A percentile compares a stretch with the other conserved stretches of the same genome.
Conservation (phyloP, 352 stramenopile species). For the Phytophthora fragariae region DNA sequence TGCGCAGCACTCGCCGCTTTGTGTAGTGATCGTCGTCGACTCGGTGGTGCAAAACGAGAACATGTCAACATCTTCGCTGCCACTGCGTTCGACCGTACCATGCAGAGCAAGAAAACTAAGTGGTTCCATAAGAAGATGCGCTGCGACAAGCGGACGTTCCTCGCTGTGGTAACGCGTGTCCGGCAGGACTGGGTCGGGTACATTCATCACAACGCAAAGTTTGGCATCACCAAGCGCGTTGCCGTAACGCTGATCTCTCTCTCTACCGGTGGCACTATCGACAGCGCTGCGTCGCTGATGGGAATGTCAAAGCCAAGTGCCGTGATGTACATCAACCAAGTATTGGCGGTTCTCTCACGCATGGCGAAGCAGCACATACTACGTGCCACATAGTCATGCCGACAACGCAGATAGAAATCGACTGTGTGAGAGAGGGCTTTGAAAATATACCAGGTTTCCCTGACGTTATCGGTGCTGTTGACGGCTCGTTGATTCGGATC, state of each 20-base stretch:
- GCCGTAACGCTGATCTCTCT: not conserved
- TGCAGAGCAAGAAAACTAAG: constrained; percentile 16
- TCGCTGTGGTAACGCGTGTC: not conserved
- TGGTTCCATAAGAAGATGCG: constrained; percentile 18
- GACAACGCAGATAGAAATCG: not conserved
- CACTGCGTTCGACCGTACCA: constrained; percentile 3
- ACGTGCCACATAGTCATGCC: not conserved
- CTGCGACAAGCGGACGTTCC: constrained; percentile 16
- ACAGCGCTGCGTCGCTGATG: not conserved
- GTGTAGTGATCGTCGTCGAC: constrained; percentile 7
- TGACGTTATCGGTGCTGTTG: not conserved
- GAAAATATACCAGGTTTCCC: not conserved
- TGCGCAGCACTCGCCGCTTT: constrained; percentile 4
- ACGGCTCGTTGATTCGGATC: not conserved
- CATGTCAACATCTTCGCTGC: constrained; percentile 5
- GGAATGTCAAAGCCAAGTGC: not conserved
- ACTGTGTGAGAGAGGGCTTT: not conserved
- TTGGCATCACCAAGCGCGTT: not conserved
- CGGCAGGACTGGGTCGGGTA: not conserved
- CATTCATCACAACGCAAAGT: not conserved
- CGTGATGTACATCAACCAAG: not conserved
- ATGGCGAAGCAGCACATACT: not conserved
- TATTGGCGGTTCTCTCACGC: not conserved
- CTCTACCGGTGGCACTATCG: not conserved
- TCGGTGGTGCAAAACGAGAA: constrained; percentile 1